These are phyloP conservation scores for Kuraishia floccosa DNA, from an alignment of 805 yeast species.

Conservation along the genomic window DNA sequence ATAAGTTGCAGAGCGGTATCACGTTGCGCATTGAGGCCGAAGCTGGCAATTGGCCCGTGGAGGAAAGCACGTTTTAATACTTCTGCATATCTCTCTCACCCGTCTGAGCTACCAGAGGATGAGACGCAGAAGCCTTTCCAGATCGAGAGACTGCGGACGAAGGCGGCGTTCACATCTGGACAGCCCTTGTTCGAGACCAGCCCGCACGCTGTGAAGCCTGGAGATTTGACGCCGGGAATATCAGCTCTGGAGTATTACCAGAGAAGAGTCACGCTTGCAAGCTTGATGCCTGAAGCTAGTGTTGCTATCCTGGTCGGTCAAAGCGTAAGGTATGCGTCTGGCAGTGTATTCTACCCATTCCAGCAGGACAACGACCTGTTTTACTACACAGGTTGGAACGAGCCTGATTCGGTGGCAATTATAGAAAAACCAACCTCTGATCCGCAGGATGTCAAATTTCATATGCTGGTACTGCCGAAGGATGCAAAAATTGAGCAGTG, in stretches of 20 bases:
- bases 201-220: conserved; percentile 60
- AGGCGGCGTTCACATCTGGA: conserved; percentile 39
- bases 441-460: conserved; percentile 46
- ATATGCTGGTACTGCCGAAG: conserved; percentile 79
- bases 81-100: too few species aligned
- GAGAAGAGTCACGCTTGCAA: conserved; percentile 53
- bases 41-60: too few species aligned
- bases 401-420: conserved; percentile 67
- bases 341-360: conserved; percentile 84
- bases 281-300: conserved; percentile 46
- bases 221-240: conserved; percentile 84
- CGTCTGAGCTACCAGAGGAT: too few species aligned
- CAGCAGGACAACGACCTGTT: conserved; percentile 86
- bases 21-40: too few species aligned
- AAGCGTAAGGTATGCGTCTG: conserved; percentile 69
- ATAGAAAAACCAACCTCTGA: conserved; percentile 49
- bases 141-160: too few species aligned
- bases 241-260: conserved; percentile 71
- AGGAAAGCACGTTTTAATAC: too few species aligned
- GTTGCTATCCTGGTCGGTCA: conserved; percentile 69
- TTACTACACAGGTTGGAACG: conserved; percentile 88
- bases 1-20: too few species aligned
- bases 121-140: too few species aligned
- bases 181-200: conserved; percentile 85
- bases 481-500: conserved; percentile 73